Evolutionary conservation across 2,329 filamentous ascomycete genomes (phyloP), one percentile per base, ranked within the genome.

Genomic region (Paecilomyces sp.): DNA sequence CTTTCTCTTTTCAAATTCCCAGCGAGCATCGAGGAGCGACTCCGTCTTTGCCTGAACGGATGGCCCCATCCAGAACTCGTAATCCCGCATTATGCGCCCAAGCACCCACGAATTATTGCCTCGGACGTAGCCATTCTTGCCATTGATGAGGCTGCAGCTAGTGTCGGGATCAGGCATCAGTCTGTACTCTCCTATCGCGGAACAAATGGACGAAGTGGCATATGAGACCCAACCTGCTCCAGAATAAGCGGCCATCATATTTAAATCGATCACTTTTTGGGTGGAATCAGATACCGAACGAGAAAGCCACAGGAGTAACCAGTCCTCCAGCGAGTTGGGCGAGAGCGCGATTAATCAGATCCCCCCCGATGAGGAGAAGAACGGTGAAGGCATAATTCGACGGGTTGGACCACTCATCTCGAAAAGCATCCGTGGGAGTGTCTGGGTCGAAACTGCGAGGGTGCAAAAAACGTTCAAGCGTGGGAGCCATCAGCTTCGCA

Each of bases 91-190:
- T 0, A 81, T 67, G 0, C 79, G 68, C 0, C 77, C 78, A 9
- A 81, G 64, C 3, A 80, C 66, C 78, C 78, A 81, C 22, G 66
- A 72, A 12, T 67, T 66, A 57, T 80, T 80, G 2, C 71, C 67
- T 1, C 75, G 69, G 4, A 66, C 64, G 60, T 76, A 75, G 0
- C 77, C 74, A 15, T 64, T 74, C 22, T 68, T 63, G 5, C 63
- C 65, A 60, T 78, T 77, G 55, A 79, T 72, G 18, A 79, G 34
- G 34, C 34, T 36, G 11, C 34, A 70, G 5, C 54, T 59, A 67
- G 63, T 79, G 73, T 57, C 77, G 62, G 33, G 34, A 36, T 63
- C 57, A 7, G 75, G 77, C 65, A 76, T 70, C 13, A 76, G 64
- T 51, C 62, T 64, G 62, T 70, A 68, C 33, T 74, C 71, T 3